Percentiles rank a stretch among this genome's conserved stretches.
Evolutionary conservation across 768 basidiomycete genomes (phyloP).

Genomic region (Lactifluus subvellereus): DNA sequence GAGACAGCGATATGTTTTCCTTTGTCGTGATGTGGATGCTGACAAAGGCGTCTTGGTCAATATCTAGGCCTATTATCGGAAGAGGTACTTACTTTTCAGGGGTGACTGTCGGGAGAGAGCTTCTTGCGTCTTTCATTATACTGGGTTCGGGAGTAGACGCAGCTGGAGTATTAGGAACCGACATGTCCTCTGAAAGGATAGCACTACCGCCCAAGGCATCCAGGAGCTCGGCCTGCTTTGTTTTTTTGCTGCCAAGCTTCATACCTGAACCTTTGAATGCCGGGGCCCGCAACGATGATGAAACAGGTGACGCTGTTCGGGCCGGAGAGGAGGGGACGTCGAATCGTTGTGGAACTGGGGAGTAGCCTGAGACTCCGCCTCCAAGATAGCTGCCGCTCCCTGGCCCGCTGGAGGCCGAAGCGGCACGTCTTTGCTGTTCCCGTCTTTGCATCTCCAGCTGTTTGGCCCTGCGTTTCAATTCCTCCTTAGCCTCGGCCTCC

Average conservation of each 20-base stretch:
- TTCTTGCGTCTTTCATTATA: slow-evolving; percentile 45
- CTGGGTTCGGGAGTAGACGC: slow-evolving; percentile 43
- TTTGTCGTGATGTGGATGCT: slow-evolving; percentile 86
- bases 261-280: slow-evolving; percentile 93
- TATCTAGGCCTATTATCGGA: neutral
- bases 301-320: slow-evolving; percentile 41
- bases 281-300: slow-evolving; percentile 53
- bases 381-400: slow-evolving; percentile 56
- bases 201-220: slow-evolving; percentile 83
- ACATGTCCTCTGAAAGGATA: slow-evolving; percentile 49
- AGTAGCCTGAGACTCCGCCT: slow-evolving; percentile 64
- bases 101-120: slow-evolving; percentile 68
- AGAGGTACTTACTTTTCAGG: slow-evolving; percentile 55
- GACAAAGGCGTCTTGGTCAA: slow-evolving; percentile 5
- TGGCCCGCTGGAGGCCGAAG: slow-evolving; percentile 37
- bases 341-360: slow-evolving; percentile 60
- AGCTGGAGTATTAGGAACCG: slow-evolving; percentile 46
- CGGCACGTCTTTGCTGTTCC: slow-evolving; percentile 81
- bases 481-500: slow-evolving; percentile 98
- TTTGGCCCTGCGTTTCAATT: slow-evolving; percentile 95
- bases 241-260: slow-evolving; percentile 94
- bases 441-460: slow-evolving; percentile 97
- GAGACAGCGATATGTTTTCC: slow-evolving; percentile 72
- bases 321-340: slow-evolving; percentile 52
- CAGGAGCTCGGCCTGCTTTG: slow-evolving; percentile 79